Conservation (phyloP, 805 yeast genomes). For the Naumovozyma castellii region DNA sequence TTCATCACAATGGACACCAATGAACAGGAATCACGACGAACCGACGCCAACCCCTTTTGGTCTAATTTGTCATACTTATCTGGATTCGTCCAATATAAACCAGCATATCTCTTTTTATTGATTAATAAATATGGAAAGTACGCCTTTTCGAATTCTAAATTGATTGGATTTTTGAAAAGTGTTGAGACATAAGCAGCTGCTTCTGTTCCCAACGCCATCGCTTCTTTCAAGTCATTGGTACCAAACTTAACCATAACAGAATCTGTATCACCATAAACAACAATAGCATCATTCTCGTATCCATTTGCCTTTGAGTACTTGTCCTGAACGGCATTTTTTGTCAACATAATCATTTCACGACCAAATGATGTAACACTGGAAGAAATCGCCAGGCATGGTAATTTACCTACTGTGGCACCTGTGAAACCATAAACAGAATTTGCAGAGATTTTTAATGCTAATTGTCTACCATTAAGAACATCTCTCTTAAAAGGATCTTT, state of each 20-base stretch:
- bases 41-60: slow-evolving; percentile 97
- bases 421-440: slow-evolving; percentile 98
- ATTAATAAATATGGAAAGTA: slow-evolving; percentile 89
- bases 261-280: slow-evolving; percentile 97
- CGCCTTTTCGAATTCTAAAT: slow-evolving; percentile 91
- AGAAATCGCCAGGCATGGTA: slow-evolving; percentile 93
- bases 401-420: slow-evolving; percentile 95
- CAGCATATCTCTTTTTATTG: slow-evolving; percentile 95
- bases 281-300: slow-evolving; percentile 72
- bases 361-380: slow-evolving; percentile 95
- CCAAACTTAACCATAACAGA: slow-evolving; percentile 99
- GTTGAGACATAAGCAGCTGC: slow-evolving; percentile 86
- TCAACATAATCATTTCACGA: slow-evolving; percentile 89
- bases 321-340: slow-evolving; percentile 77
- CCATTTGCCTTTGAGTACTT: slow-evolving; percentile 77
- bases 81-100: slow-evolving; percentile 89
- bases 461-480: slow-evolving; percentile 92
- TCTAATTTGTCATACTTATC: slow-evolving; percentile 94
- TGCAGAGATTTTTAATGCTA: slow-evolving; percentile 93
- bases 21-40: slow-evolving; percentile 93
- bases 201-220: slow-evolving; percentile 88
- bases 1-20: slow-evolving; percentile 92
- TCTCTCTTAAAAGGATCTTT: slow-evolving; percentile 89
- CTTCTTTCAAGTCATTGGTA: slow-evolving; percentile 60
- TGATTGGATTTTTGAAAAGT: slow-evolving; percentile 75